These are phyloP conservation scores for Candida railenensis DNA, from an alignment of 805 yeast genomes.

Conservation along the genomic window DNA sequence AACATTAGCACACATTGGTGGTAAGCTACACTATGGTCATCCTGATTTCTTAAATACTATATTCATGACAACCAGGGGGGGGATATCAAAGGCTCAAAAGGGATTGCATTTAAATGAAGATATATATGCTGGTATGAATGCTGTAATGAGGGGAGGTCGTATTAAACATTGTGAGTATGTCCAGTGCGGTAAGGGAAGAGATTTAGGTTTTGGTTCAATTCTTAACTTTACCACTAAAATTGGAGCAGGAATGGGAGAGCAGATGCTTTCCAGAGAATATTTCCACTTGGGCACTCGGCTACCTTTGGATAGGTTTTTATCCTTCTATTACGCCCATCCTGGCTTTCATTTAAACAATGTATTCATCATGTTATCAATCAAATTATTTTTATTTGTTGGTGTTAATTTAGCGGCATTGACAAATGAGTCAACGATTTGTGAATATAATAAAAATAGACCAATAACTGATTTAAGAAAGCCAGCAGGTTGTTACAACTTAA, in stretches of 20 bases:
- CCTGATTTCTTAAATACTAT: conserved; percentile 79
- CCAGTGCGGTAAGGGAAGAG: conserved; percentile 92
- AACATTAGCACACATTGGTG: conserved; percentile 82
- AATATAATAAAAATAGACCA: conserved; percentile 63
- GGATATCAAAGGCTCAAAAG: conserved; percentile 83
- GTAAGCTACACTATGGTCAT: conserved; percentile 85
- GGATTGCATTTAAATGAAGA: conserved; percentile 86
- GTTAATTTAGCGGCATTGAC: conserved; percentile 73
- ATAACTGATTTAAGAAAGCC: conserved; percentile 66
- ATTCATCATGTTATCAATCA: conserved; percentile 74
- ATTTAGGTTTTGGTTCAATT: conserved; percentile 83
- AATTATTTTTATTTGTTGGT: conserved; percentile 66
- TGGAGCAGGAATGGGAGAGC: conserved; percentile 95
- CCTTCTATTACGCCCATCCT: conserved; percentile 83
- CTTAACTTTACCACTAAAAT: conserved; percentile 82
- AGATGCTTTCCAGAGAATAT: conserved; percentile 80
- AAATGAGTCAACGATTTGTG: conserved; percentile 68
- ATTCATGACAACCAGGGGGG: conserved; percentile 84
- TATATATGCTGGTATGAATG: conserved; percentile 87
- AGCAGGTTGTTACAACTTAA: conserved; percentile 68
- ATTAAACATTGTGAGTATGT: conserved; percentile 84
- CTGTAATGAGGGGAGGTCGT: conserved; percentile 80
- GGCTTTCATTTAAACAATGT: conserved; percentile 84
- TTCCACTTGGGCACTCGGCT: conserved; percentile 78
- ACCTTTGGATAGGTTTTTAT: conserved; percentile 76